phyloP scores from a whole-genome alignment of 2,329 filamentous ascomycete species.

The Nigrograna mackinnonii region DNA sequence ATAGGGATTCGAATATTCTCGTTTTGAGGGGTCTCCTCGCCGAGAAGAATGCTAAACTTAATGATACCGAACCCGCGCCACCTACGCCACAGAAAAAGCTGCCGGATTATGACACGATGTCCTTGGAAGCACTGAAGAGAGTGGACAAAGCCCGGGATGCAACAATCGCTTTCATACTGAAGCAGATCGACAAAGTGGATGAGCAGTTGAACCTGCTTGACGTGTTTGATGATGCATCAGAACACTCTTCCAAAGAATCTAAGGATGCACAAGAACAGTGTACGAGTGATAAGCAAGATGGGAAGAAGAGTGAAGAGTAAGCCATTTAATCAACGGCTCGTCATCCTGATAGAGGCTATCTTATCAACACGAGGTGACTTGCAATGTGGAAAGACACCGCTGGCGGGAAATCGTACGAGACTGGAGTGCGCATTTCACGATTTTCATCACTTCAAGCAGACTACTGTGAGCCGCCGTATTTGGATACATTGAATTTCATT shows the following conservation, averaged over 20 bases:
- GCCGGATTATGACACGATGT: conserved; percentile 47
- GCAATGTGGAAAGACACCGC: background rate
- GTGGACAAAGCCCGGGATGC: conserved; percentile 57
- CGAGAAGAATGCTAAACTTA: conserved; percentile 43
- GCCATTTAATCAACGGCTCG: background rate
- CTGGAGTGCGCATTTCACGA: too few relatives aligned
- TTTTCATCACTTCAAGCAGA: too few relatives aligned
- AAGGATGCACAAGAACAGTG: conserved; percentile 13
- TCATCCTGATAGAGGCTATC: background rate
- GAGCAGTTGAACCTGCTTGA: conserved; percentile 34
- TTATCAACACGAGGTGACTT: background rate
- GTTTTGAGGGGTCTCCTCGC: conserved; percentile 50
- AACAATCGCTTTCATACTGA: conserved; percentile 56
- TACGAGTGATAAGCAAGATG: background rate
- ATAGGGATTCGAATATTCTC: conserved; percentile 53
- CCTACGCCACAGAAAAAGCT: conserved; percentile 32
- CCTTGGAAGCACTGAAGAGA: conserved; percentile 42
- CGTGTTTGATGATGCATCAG: conserved; percentile 20
- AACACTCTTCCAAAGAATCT: conserved; percentile 19
- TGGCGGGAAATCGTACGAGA: too few relatives aligned
- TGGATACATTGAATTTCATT: too few relatives aligned
- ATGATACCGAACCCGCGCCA: conserved; percentile 21
- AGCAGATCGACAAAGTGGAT: conserved; percentile 57
- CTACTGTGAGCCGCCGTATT: too few relatives aligned
- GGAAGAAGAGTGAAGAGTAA: background rate